Evolutionary conservation across 2,329 filamentous ascomycete genomes (phyloP), one percentile per base, ranked within the genome.

Genomic region (Pseudogymnoascus sp.): DNA sequence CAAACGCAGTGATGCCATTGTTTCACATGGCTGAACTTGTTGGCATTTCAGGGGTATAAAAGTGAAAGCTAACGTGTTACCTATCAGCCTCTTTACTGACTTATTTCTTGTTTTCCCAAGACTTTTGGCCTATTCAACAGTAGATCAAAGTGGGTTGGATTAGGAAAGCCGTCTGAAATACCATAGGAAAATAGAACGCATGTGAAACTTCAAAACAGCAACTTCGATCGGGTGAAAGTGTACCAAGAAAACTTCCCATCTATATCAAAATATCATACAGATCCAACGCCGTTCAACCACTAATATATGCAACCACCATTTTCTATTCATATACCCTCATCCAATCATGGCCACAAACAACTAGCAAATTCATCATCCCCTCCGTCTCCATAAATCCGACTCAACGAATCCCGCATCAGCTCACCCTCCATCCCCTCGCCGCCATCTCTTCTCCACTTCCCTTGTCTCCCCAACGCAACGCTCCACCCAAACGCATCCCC

Each of bases 401-500:
- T 43, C 20, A 43, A 12, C 20, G 39, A 43, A 25, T 43, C 39
- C 20, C 39, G 12, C 39, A 43, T 25, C 12, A 43, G 20, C 39
- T n/a, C 39, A 7, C 39, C 39, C 39, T 43, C 39, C 39, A 43
- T 43, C 6, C 39, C 39, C 39, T 43, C 39, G 2, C 39, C 39
- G 18, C 20, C 39, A 14, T 25, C 39, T 6, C 12, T 25, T 11
- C 39, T 43, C 39, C 39, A 43, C 20, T 14, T 43, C 20, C 39
- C 39, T 6, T 20, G 18, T 4, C 39, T 43, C 11, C 39, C 39
- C 39, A 43, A 65, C 8, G 78, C 78, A 12, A 82, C 66, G 61
- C 77, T 77, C 74, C 78, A 81, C 14, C 74, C 74, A 60, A 81
- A 79, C 62, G 71, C 74, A 62, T 76, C 79, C 66, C 74, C 74